Evolutionary conservation across 2,329 filamentous ascomycete genomes (phyloP).

Genomic region (Coniochaeta hoffmannii): DNA sequence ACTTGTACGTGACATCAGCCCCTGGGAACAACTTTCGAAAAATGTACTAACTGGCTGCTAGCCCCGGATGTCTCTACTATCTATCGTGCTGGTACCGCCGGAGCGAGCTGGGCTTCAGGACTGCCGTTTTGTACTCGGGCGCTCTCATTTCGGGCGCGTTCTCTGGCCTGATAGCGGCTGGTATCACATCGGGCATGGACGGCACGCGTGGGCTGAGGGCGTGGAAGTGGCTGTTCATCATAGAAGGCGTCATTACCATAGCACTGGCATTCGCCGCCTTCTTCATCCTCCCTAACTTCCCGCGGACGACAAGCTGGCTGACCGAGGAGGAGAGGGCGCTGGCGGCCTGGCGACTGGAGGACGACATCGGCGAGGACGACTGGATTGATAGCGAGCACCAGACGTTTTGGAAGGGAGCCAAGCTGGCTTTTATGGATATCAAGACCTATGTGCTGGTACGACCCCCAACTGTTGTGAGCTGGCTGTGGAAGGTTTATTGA

Average conservation of each 20-base stretch:
- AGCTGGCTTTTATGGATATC: constrained; percentile 45
- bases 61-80: constrained; percentile 43
- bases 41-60: constrained; percentile 15
- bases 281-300: constrained; percentile 47
- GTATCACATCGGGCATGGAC: constrained; percentile 54
- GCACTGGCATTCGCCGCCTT: constrained; percentile 44
- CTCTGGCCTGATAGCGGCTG: constrained; percentile 50
- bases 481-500: constrained; percentile 6
- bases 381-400: constrained; percentile 50
- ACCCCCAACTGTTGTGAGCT: not conserved
- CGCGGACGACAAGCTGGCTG: constrained; percentile 35
- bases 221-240: constrained; percentile 61
- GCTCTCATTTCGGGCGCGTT: constrained; percentile 60
- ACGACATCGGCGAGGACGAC: constrained; percentile 59
- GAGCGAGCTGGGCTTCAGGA: constrained; percentile 53
- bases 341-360: constrained; percentile 53
- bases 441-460: constrained; percentile 54
- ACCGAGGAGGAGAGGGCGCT: constrained; percentile 48
- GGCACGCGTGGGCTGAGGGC: constrained; percentile 44
- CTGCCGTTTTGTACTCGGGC: constrained; percentile 49
- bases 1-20: constrained; percentile 13
- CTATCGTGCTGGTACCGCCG: constrained; percentile 58
- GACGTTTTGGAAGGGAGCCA: constrained; percentile 46
- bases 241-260: constrained; percentile 55
- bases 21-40: not conserved